Conservation (phyloP, 2,329 filamentous ascomycete genomes). For the Cladophialophora exuberans region DNA sequence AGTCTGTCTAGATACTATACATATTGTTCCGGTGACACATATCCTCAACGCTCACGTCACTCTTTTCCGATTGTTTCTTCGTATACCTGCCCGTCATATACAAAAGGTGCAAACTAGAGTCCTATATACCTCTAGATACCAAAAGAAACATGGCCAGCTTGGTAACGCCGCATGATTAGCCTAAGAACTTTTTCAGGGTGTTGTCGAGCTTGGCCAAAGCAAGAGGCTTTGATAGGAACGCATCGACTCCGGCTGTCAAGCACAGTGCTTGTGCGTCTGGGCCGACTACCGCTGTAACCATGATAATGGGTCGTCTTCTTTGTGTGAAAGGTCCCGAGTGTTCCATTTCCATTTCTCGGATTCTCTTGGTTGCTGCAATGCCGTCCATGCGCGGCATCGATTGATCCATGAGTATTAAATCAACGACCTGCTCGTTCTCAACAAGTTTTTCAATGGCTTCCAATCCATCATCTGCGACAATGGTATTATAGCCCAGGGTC, state of each 20-base stretch:
- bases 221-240: conserved; percentile 39
- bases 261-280: conserved; percentile 34
- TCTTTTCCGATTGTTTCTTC: too few relatives aligned
- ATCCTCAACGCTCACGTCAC: too few relatives aligned
- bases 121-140: too few relatives aligned
- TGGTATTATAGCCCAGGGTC: conserved; percentile 66
- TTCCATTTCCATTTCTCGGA: conserved; percentile 37
- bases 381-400: conserved; percentile 40
- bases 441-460: conserved; percentile 35
- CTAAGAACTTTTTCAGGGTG: conserved; percentile 25
- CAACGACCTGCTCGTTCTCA: conserved; percentile 33
- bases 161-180: too few relatives aligned
- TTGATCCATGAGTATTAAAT: conserved; percentile 40
- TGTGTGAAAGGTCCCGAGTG: conserved; percentile 26
- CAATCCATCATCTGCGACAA: conserved; percentile 44
- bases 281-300: conserved; percentile 38
- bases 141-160: too few relatives aligned
- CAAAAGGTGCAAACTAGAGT: not conserved
- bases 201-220: conserved; percentile 24
- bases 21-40: not conserved
- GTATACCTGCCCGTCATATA: too few relatives aligned
- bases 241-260: conserved; percentile 37
- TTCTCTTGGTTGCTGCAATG: conserved; percentile 37
- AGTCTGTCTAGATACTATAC: not conserved
- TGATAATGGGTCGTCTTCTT: conserved; percentile 35